phyloP scores from a whole-genome alignment of 805 yeast species.

The Ogataea paraovalis region DNA sequence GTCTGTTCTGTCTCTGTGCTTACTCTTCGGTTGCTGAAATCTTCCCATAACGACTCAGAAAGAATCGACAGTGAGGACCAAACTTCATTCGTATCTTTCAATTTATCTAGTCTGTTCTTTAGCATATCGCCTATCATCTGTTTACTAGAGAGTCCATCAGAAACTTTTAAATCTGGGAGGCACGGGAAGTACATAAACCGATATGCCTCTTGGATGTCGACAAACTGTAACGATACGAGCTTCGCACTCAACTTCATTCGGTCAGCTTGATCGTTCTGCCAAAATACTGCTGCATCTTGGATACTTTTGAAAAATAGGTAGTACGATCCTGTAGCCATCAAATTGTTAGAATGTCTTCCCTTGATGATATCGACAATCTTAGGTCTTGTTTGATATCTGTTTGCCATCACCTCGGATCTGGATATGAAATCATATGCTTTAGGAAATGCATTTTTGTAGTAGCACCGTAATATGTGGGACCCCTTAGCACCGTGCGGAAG shows the following conservation, averaged over 20 bases:
- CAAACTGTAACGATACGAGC: conserved; percentile 43
- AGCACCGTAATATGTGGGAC: conserved; percentile 36
- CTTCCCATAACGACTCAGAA: conserved; percentile 10
- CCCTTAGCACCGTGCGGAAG: conserved; percentile 1
- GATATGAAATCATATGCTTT: conserved; percentile 37
- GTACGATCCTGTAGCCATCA: conserved; percentile 45
- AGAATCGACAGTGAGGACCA: conserved; percentile 4
- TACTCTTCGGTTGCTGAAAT: neutral
- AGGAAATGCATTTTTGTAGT: conserved; percentile 37
- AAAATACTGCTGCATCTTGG: conserved; percentile 49
- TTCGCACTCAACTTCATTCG: conserved; percentile 47
- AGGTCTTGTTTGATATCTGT: conserved; percentile 14
- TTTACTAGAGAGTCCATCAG: conserved; percentile 4
- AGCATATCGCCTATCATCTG: conserved; percentile 1
- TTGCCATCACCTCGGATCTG: conserved; percentile 32
- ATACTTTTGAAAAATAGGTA: conserved; percentile 47
- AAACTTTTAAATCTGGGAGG: conserved; percentile 17
- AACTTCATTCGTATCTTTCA: conserved; percentile 1
- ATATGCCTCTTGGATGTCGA: conserved; percentile 24
- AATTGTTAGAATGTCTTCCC: conserved; percentile 43
- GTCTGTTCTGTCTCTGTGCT: neutral
- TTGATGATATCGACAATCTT: conserved; percentile 40
- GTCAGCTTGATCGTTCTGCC: conserved; percentile 38
- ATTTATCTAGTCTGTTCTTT: neutral
- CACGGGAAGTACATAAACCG: conserved; percentile 17